phyloP scores from a whole-genome alignment of 176 grass and related monocot species.

The Elaeis guineensis region DNA sequence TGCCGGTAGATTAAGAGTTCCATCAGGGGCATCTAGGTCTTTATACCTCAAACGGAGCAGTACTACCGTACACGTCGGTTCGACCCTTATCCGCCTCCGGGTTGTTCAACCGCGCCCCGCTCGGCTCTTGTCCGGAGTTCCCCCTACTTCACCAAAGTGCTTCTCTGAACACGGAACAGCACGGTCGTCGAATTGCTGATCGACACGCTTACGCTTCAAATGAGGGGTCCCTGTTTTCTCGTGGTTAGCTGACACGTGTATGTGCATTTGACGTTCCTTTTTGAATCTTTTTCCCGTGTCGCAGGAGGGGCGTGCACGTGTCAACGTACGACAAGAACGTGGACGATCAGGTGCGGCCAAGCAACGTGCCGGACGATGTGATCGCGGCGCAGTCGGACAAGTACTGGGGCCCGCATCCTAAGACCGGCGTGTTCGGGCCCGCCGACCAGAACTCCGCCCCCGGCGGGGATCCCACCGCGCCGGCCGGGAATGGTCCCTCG shows the following conservation, averaged over 20 bases:
- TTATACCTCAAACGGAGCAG: too few species aligned
- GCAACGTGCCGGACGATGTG: conserved; percentile 85
- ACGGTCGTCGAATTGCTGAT: too few species aligned
- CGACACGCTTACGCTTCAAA: too few species aligned
- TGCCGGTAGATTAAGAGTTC: too few species aligned
- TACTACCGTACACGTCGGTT: too few species aligned
- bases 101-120: too few species aligned
- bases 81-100: too few species aligned
- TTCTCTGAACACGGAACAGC: too few species aligned
- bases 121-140: too few species aligned
- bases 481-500: conserved; percentile 3
- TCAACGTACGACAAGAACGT: conserved; percentile 94
- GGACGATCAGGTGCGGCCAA: conserved; percentile 66
- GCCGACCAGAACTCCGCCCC: conserved; percentile 10
- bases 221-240: too few species aligned
- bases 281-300: not conserved
- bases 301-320: conserved; percentile 53
- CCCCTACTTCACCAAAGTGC: too few species aligned
- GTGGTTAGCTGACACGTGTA: not conserved
- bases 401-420: conserved; percentile 84
- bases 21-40: too few species aligned
- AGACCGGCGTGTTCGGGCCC: conserved; percentile 85
- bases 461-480: not conserved
- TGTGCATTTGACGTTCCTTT: not conserved
- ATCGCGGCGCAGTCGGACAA: conserved; percentile 62